Evolutionary conservation across 768 basidiomycete genomes (phyloP), one percentile per base, ranked within the genome.

Genomic region (Termitomyces sp.): DNA sequence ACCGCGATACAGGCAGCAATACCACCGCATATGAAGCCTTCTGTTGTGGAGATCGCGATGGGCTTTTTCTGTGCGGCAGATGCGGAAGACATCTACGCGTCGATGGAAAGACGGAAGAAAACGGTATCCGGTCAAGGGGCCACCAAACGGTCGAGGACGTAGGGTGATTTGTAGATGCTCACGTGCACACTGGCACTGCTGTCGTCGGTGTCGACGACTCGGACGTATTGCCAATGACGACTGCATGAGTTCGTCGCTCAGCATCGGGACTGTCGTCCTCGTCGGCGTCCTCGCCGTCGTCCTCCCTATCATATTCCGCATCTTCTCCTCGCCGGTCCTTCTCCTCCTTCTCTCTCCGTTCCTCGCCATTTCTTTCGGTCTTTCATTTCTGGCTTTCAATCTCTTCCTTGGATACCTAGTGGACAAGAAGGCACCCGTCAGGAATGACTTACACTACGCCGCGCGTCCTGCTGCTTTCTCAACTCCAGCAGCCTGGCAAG

Each of bases 401-500:
- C 69, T 91, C 61, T 79, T 83, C 62, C 65, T 90, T 40, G 87
- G 80, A 36, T 80, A 85, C 73, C 69, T 77, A 55, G 77, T 91
- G 61, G 91, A 92, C 70, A 70, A 78, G 8, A 80, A 70, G 31
- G 68, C 74, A 34, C 65, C 64, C 1, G 60, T 65, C 11, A 65
- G 59, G n/a, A 76, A 79, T 46, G 73, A 73, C 47, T 76, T 87
- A n/a, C 73, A 74, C 10, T 74, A 77, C 60, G 85, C 88, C 0
- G 87, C 92, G 17, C 83, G 86, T 40, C 92, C 92, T 0, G 80
- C 95, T 52, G 83, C 85, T 3, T 96, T 97, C 77, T 92, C 93
- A 4, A 94, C 94, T 3, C 92, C 94, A 31, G 93, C 95, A 60
- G 95, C 94, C 37, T 97, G 95, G 95, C 92, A 95, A 69, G 94